Evolutionary conservation across 345 rosid species (phyloP).

Genomic region (Ailanthus altissimus): DNA sequence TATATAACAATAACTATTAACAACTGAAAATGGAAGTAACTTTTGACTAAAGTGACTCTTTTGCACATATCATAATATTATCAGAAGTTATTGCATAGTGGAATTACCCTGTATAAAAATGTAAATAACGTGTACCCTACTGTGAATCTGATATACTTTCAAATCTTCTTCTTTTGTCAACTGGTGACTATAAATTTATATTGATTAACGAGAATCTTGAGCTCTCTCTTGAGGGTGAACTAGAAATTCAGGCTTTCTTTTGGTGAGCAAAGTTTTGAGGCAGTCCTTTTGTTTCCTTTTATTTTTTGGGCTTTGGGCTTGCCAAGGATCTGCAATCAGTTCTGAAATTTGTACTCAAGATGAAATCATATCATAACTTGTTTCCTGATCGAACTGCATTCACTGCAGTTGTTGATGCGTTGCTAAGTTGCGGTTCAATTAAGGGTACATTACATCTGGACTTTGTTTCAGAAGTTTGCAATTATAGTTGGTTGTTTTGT

Average conservation of each 20-base stretch:
- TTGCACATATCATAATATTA: background rate
- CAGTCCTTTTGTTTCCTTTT: background rate
- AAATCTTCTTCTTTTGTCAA: background rate
- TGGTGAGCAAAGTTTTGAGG: background rate
- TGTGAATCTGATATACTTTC: background rate
- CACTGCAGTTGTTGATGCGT: conserved; percentile 66
- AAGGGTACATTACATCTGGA: conserved; percentile 42
- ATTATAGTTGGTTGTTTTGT: background rate
- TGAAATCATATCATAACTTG: conserved; percentile 50
- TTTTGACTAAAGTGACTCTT: no score
- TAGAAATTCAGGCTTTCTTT: background rate
- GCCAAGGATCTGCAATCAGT: conserved; percentile 54
- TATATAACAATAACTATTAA: no score
- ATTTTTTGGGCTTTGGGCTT: conserved; percentile 56
- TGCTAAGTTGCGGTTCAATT: conserved; percentile 58
- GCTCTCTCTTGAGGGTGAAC: conserved; percentile 13
- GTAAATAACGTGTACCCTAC: background rate
- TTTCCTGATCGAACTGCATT: conserved; percentile 64
- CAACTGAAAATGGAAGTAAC: no score
- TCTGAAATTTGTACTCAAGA: conserved; percentile 48
- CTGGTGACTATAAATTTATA: background rate
- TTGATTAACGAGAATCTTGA: conserved; percentile 9
- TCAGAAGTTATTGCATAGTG: background rate
- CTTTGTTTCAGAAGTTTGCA: conserved; percentile 17
- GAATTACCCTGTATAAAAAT: background rate